Percentiles rank a stretch among this genome's conserved stretches.
Evolutionary conservation across 129 eudicot species (phyloP).

Genomic region (Pulicaria dysenterica): DNA sequence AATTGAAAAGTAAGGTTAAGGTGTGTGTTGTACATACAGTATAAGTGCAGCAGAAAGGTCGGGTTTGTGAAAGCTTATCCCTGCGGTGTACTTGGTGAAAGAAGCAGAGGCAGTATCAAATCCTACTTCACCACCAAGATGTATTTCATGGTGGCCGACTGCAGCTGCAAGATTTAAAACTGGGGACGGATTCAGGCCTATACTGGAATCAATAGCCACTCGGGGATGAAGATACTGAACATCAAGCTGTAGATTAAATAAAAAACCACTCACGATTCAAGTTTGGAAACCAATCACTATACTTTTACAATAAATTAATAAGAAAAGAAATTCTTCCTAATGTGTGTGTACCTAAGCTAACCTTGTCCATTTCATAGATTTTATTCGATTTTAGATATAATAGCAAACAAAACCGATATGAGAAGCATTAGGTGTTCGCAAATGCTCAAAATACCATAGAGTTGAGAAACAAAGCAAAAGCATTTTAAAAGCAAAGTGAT

Average conservation of each 20-base stretch:
- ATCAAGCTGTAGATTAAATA: slow-evolving; percentile 65
- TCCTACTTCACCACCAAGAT: slow-evolving; percentile 79
- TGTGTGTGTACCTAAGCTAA: background rate
- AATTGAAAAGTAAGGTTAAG: background rate
- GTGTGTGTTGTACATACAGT: slow-evolving; percentile 49
- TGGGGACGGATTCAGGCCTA: slow-evolving; percentile 86
- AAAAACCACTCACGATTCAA: background rate
- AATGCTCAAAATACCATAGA: background rate
- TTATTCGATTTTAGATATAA: background rate
- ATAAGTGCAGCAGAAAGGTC: slow-evolving; percentile 80
- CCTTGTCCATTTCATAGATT: background rate
- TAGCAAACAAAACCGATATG: background rate
- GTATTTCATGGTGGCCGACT: slow-evolving; percentile 61
- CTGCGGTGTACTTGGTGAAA: slow-evolving; percentile 86
- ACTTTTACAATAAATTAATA: background rate
- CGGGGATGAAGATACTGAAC: slow-evolving; percentile 69
- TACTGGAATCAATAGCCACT: slow-evolving; percentile 74
- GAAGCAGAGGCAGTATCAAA: slow-evolving; percentile 82
- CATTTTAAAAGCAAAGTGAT: background rate
- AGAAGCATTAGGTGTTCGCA: background rate
- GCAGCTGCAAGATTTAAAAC: slow-evolving; percentile 73
- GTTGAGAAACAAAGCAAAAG: background rate
- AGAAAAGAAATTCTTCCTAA: background rate
- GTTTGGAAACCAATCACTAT: too few relatives aligned
- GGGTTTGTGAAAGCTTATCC: slow-evolving; percentile 68